A percentile compares a stretch with the other conserved stretches of the same genome.
phyloP scores from a whole-genome alignment of 495 filamentous ascomycete genomes.

The Darksidea phi region DNA sequence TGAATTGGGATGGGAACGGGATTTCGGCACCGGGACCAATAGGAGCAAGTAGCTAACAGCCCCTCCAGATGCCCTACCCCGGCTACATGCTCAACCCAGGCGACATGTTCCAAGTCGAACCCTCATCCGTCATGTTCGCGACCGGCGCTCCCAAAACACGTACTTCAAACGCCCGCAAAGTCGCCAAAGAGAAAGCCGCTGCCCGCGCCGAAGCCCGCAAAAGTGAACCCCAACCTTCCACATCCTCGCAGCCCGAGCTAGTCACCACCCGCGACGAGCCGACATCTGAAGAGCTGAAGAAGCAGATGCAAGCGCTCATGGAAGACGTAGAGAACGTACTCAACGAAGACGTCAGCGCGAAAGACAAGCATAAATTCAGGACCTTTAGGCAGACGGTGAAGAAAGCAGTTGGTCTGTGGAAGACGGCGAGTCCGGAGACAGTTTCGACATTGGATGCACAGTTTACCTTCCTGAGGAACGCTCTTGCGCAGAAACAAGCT shows the following conservation, averaged over 20 bases:
- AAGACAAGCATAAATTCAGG: conserved; percentile 33
- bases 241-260: conserved; percentile 35
- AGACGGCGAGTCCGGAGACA: conserved; percentile 41
- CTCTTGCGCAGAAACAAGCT: conserved; percentile 24
- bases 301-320: conserved; percentile 27
- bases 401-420: conserved; percentile 54
- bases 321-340: conserved; percentile 22
- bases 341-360: conserved; percentile 39
- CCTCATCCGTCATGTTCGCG: conserved; percentile 79
- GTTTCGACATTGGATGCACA: conserved; percentile 55
- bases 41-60: background rate
- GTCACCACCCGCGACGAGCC: conserved; percentile 42
- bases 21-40: background rate
- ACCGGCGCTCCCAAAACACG: conserved; percentile 71
- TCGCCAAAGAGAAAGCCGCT: conserved; percentile 9
- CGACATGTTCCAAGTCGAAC: conserved; percentile 94
- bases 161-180: conserved; percentile 40
- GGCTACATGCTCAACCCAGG: conserved; percentile 95
- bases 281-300: conserved; percentile 26
- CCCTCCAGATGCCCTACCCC: conserved; percentile 77
- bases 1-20: background rate
- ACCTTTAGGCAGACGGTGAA: conserved; percentile 42
- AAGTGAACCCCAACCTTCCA: conserved; percentile 40
- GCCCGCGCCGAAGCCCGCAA: conserved; percentile 14
- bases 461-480: conserved; percentile 45